Evolutionary conservation across 108 stramenopile genomes (phyloP), one percentile per base, ranked within the genome.

Genomic region (Tribonema minus): DNA sequence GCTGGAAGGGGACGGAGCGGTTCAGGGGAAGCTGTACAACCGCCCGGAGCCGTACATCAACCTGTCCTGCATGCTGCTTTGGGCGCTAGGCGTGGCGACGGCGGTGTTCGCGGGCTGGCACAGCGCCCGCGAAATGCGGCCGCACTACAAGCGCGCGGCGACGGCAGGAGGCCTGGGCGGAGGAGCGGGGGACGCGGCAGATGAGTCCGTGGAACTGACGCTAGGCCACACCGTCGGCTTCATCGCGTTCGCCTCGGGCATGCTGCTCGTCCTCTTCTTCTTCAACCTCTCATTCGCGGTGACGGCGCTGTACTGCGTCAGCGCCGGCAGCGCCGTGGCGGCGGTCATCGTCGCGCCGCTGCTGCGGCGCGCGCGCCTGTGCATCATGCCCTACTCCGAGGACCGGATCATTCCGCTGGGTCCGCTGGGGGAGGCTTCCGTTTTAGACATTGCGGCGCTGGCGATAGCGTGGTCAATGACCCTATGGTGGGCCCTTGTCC

Each of bases 201-300:
- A 28, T 2, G 23, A 91, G 82, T 74, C 77, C 15, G 54, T 94
- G 72, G 94, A 94, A 54, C 61, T 96, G 68, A 86, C 86, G 68
- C 86, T 89, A 0, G 70, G 75, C 5, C 95, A 94, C 82, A 92
- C 92, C 2, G 30, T 93, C 35, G 81, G 89, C 6, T 92, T 96
- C 70, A 73, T 94, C 25, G 59, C 91, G 37, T 86, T 91, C 81
- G 88, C 93, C 25, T 91, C 88, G 6, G 82, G 81, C 29, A 80
- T 90, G 68, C 82, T 96, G 64, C 73, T 94, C 12, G 78, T 93
- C 27, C 85, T 96, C 1, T 96, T 93, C 74, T 92, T 89, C 82
- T 90, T 96, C 82, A 85, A 92, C 75, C 87, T 95, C 32, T 87
- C 90, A 71, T 76, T 84, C 58, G 59, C 92, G 58, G 91, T 94